These are phyloP conservation scores for Raddia distichophylla DNA, from an alignment of 176 grass and related monocot species.

Conservation along the genomic window DNA sequence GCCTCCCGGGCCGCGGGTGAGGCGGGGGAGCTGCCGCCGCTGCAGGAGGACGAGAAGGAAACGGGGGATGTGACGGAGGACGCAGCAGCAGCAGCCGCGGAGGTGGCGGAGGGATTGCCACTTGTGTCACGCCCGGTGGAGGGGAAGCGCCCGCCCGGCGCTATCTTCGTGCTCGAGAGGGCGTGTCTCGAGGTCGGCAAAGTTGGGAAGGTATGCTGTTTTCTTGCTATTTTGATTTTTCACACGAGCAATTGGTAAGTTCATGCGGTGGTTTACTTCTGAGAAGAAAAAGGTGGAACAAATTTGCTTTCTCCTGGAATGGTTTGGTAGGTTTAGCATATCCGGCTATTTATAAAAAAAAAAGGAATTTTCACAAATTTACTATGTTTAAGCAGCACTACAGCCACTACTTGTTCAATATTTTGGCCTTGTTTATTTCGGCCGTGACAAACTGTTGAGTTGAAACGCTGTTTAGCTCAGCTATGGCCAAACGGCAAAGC, in stretches of 20 bases:
- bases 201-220: slow-evolving; percentile 82
- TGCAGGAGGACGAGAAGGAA: slow-evolving; percentile 20
- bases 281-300: background rate
- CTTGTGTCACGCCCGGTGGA: slow-evolving; percentile 54
- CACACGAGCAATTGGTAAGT: background rate
- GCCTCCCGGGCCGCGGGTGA: slow-evolving; percentile 25
- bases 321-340: background rate
- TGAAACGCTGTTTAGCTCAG: no score
- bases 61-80: background rate
- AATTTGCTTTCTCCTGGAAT: background rate
- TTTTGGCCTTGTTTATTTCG: no score
- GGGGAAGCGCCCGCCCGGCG: slow-evolving; percentile 56
- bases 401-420: background rate
- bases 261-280: background rate
- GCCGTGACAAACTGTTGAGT: no score
- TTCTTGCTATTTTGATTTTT: background rate
- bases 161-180: slow-evolving; percentile 86
- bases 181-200: slow-evolving; percentile 93
- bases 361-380: background rate
- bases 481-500: no score
- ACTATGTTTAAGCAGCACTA: background rate
- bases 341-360: background rate
- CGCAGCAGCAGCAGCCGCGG: background rate
- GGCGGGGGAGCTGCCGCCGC: slow-evolving; percentile 30
- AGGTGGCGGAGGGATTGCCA: slow-evolving; percentile 49